Percentiles rank a stretch among this genome's conserved stretches.
Evolutionary conservation across 164 flowering plant genomes (phyloP).

Genomic region (Platanus orientalis): DNA sequence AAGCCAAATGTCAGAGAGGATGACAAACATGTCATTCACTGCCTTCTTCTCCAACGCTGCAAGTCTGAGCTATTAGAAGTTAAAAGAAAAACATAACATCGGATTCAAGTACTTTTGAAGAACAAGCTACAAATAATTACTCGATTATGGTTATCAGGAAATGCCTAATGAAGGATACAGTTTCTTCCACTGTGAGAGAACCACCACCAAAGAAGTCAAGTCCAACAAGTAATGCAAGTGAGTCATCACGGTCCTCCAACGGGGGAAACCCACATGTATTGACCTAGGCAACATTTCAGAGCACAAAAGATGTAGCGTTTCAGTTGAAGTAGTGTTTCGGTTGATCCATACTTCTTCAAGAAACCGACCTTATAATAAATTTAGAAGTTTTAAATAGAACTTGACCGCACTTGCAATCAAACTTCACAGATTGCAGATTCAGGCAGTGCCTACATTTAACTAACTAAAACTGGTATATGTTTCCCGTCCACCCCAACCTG

Average conservation of each 20-base stretch:
- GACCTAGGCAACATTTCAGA: conserved; percentile 41
- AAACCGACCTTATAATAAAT: not conserved
- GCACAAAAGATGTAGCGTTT: conserved; percentile 2
- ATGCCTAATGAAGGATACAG: conserved; percentile 43
- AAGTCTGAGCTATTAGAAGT: conserved; percentile 55
- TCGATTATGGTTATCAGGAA: not conserved
- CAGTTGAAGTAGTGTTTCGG: not conserved
- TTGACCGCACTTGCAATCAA: no score
- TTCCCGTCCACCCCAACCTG: no score
- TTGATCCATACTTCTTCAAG: not conserved
- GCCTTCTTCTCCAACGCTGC: conserved; percentile 70
- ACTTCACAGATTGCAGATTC: no score
- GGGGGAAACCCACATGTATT: conserved; percentile 96
- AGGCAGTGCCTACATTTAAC: no score
- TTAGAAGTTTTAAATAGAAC: not conserved
- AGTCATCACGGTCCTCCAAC: conserved; percentile 79
- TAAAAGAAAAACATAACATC: conserved; percentile 19
- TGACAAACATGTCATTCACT: conserved; percentile 87
- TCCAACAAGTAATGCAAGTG: conserved; percentile 50
- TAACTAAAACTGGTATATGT: no score
- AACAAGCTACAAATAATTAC: not conserved
- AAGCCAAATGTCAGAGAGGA: conserved; percentile 87
- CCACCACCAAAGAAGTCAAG: conserved; percentile 94
- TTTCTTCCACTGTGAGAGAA: conserved; percentile 58
- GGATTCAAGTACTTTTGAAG: conserved; percentile 1